Percentiles rank a stretch among this genome's conserved stretches.
These are phyloP conservation scores for Fusarium nodosum DNA, from an alignment of 2,329 filamentous ascomycete species.

Conservation along the genomic window DNA sequence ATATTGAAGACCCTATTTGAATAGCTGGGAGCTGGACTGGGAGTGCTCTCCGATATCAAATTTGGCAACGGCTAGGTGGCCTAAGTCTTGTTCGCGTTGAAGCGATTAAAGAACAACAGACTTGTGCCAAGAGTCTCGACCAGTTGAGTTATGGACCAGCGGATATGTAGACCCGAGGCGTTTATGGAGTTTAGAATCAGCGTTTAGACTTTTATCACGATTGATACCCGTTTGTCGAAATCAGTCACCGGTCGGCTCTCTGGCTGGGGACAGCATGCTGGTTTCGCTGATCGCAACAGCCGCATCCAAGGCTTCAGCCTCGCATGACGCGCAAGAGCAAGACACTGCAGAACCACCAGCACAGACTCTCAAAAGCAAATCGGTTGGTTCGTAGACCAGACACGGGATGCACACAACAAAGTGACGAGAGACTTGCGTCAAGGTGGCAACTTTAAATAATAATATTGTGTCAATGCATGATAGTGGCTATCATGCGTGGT, in stretches of 20 bases:
- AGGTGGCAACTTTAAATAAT: slow-evolving; percentile 9
- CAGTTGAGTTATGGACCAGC: neutral
- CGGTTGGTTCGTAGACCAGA: neutral
- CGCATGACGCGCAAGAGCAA: neutral
- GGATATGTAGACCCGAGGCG: slow-evolving; percentile 34
- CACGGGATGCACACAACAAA: neutral
- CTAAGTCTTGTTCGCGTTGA: too few species aligned
- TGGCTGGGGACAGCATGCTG: neutral
- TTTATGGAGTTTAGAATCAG: slow-evolving; percentile 32
- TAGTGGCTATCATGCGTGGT: slow-evolving; percentile 38
- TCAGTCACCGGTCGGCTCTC: neutral
- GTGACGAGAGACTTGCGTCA: neutral
- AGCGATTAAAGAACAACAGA: neutral
- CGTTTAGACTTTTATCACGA: slow-evolving; percentile 26
- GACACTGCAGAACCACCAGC: neutral
- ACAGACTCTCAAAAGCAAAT: neutral
- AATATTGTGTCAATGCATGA: slow-evolving; percentile 29
- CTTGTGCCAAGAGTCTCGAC: neutral
- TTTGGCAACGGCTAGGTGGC: neutral
- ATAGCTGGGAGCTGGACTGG: neutral
- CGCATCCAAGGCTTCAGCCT: slow-evolving; percentile 6
- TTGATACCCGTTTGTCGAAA: slow-evolving; percentile 45
- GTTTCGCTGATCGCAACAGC: neutral
- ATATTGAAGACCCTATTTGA: slow-evolving; percentile 60
- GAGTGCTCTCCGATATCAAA: neutral